Conservation (phyloP, 2,329 filamentous ascomycete genomes). For the Thielaviopsis euricoi region DNA sequence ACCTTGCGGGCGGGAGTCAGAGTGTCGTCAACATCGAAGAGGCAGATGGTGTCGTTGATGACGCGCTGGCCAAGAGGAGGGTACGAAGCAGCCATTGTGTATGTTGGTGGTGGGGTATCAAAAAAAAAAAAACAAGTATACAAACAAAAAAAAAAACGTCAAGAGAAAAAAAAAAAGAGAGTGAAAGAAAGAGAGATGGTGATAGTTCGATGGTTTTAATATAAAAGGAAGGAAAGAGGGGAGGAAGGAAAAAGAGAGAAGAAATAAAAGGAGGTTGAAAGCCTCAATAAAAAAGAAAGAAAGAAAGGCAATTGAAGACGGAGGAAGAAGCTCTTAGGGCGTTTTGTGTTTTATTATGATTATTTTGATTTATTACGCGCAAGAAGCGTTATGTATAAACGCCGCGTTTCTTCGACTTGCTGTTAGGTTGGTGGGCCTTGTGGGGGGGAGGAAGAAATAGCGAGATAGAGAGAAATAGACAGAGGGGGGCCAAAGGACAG, state of each 20-base stretch:
- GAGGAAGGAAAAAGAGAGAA: not conserved
- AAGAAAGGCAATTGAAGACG: not conserved
- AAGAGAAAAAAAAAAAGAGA: not conserved
- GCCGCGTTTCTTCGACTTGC: not conserved
- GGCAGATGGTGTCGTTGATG: slow-evolving; percentile 79
- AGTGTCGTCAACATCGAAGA: slow-evolving; percentile 94
- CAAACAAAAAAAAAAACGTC: not conserved
- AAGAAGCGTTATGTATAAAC: not conserved
- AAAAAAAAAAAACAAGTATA: not conserved
- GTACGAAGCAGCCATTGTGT: slow-evolving; percentile 33
- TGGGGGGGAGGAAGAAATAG: too few species aligned
- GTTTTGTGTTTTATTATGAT: not conserved
- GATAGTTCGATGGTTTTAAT: not conserved
- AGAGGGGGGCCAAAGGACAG: too few species aligned
- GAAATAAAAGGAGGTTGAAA: slow-evolving; percentile 8
- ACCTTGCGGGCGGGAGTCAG: slow-evolving; percentile 70
- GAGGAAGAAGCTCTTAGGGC: not conserved
- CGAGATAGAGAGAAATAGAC: too few species aligned
- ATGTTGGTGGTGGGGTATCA: slow-evolving; percentile 1
- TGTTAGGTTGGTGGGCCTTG: too few species aligned
- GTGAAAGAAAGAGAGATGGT: not conserved
- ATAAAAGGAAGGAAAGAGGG: not conserved
- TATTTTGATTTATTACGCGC: not conserved
- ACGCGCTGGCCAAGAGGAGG: slow-evolving; percentile 70
- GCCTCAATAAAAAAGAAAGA: too few species aligned